Base-by-base conservation (phyloP, 441 rosid genomes). In the Capsella rubella region DNA sequence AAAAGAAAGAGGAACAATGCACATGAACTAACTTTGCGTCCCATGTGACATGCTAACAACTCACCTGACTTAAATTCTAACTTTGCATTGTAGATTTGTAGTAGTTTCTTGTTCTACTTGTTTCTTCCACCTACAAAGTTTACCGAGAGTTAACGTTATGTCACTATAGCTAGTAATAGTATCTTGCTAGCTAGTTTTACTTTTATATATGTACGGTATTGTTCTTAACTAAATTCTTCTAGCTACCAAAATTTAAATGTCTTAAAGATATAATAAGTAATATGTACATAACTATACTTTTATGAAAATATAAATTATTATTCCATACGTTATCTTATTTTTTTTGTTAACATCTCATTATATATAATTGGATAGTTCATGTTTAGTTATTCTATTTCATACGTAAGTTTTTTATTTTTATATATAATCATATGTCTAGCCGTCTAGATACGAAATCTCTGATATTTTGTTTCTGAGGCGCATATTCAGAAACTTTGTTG, bases 11-110 rank as follows among this genome's bases (percentile, higher is more conserved):
- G 18, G 6, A 62, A 72, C 55, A 52, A 18, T 53, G 64, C 76
- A 72, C 76, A 63, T 72, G 76, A 72, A 40, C 34, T 8, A 54
- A 15, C 50, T 3, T 46, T 46, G 50, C 21, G 3, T 46, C 28
- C 53, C 28, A 72, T 55, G 70, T 72, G 76, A 72, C 70, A 21
- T 50, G 56, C 65, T 57, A 58, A 47, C 74, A 58, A 8, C 65
- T 35, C 66, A 47, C 49, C 27, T 47, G 8, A 46, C 47, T 69
- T 69, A 9, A 52, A 27, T 16, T 57, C 4, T 49, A 18, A 21
- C 28, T 9, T 34, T 57, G 1, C 7, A 14, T 5, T 28, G 47
- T 16, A 16, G 18, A 16, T 16, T 16, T 16, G 18, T 0, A 1
- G 34, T 13, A 52, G 25, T 27, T 52, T 52, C 15, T 27, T 52